Conservation (phyloP, 306 rosid species). For the Quercus robur region DNA sequence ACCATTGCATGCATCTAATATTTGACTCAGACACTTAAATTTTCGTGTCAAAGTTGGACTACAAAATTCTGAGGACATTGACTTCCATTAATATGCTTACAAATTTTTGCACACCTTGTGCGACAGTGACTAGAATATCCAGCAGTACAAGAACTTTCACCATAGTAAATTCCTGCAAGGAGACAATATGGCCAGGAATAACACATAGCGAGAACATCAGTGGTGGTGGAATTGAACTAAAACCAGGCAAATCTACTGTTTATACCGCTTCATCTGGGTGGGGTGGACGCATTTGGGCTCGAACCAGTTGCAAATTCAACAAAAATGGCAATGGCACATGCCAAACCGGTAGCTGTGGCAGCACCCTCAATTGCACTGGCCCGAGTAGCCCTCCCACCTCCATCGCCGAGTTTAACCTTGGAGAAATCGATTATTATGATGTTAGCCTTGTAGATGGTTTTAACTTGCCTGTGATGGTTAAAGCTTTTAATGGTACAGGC, state of each 20-base stretch:
- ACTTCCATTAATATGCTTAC: not conserved
- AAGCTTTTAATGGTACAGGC: conserved; percentile 49
- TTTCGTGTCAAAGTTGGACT: no score
- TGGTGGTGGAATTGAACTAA: conserved; percentile 41
- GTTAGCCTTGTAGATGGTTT: conserved; percentile 70
- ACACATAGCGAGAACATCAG: conserved; percentile 45
- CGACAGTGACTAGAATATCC: conserved; percentile 26
- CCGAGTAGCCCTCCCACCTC: conserved; percentile 51
- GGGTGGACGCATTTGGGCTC: conserved; percentile 61
- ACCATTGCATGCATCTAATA: not conserved
- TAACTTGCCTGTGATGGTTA: conserved; percentile 51
- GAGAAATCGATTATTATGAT: conserved; percentile 48
- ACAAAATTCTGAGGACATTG: no score
- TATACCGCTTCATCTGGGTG: conserved; percentile 41
- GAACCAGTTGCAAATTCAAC: conserved; percentile 64
- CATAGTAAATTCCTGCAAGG: conserved; percentile 54
- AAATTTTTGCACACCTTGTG: not conserved
- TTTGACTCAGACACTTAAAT: not conserved
- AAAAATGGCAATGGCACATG: conserved; percentile 48
- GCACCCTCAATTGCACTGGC: conserved; percentile 39
- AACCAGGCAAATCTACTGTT: conserved; percentile 40
- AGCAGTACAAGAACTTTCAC: conserved; percentile 41
- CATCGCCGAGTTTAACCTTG: conserved; percentile 53
- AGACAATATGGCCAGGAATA: conserved; percentile 61
- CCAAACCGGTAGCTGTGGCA: conserved; percentile 58